Conservation (phyloP, 2,329 filamentous ascomycete genomes). For the Talaromyces sp. region DNA sequence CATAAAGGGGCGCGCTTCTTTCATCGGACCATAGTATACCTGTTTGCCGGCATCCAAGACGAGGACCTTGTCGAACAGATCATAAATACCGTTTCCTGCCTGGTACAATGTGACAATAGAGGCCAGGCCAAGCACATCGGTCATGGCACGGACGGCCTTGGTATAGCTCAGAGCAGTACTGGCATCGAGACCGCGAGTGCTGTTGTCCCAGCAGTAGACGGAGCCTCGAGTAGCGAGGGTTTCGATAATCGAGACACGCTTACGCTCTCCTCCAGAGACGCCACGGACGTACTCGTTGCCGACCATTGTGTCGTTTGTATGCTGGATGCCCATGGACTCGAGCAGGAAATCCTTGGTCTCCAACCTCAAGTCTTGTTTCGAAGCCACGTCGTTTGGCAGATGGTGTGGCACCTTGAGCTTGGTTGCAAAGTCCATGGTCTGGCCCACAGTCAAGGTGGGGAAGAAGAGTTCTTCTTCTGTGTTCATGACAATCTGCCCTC, state of each 20-base stretch:
- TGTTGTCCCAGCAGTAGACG: conserved; percentile 65
- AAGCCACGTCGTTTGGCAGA: conserved; percentile 41
- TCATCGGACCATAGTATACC: conserved; percentile 60
- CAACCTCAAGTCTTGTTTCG: conserved; percentile 43
- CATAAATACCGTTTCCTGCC: conserved; percentile 65
- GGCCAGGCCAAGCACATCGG: conserved; percentile 56
- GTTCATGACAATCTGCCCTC: conserved; percentile 56
- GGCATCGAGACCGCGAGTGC: conserved; percentile 61
- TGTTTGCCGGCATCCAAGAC: conserved; percentile 63
- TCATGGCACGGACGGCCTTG: conserved; percentile 60
- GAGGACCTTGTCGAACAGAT: conserved; percentile 66
- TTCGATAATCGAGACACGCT: conserved; percentile 66
- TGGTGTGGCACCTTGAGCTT: conserved; percentile 53
- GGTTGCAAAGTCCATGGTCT: conserved; percentile 54
- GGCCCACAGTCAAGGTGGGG: conserved; percentile 47
- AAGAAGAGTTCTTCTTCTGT: conserved; percentile 52
- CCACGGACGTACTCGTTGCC: conserved; percentile 64
- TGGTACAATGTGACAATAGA: conserved; percentile 65
- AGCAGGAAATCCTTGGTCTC: conserved; percentile 54
- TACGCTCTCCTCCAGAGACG: conserved; percentile 64
- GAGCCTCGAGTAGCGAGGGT: conserved; percentile 54
- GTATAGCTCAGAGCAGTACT: conserved; percentile 60
- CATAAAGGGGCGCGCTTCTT: conserved; percentile 60
- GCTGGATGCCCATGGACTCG: conserved; percentile 53
- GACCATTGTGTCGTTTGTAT: conserved; percentile 62